Percentiles rank a stretch among this genome's conserved stretches.
Conservation (phyloP, 257 asterid genomes). For the Solanum medicagineum region DNA sequence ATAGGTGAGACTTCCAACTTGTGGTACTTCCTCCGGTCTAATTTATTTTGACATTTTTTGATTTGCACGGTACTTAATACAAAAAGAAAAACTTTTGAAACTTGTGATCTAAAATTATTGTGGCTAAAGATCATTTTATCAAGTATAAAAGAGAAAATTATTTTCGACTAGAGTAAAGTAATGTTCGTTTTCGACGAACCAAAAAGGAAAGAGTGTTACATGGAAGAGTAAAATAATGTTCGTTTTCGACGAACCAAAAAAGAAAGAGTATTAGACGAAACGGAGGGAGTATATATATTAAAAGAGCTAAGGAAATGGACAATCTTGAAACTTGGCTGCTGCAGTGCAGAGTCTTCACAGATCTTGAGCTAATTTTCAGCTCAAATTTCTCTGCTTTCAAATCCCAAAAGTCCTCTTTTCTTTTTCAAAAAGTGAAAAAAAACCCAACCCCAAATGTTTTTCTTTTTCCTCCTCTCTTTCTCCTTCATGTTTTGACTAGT, state of each 20-base stretch:
- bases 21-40: no score
- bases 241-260: no score
- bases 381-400: constrained; percentile 1
- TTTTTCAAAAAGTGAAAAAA: background rate
- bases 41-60: no score
- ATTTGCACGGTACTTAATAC: no score
- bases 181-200: fast-evolving
- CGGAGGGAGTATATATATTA: background rate
- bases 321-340: background rate
- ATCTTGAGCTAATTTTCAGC: background rate
- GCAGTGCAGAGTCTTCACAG: background rate
- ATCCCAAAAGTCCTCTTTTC: constrained; percentile 16
- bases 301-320: background rate
- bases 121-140: no score
- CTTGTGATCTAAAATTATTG: no score
- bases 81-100: no score
- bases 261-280: no score
- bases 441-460: background rate
- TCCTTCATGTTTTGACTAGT: constrained; percentile 7
- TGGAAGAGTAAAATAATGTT: no score
- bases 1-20: background rate
- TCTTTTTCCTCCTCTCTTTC: background rate
- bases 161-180: no score
- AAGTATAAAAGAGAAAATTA: no score
- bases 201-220: no score